phyloP scores from a whole-genome alignment of 192 early-diverging fungal species.

The Coemansia sp. region DNA sequence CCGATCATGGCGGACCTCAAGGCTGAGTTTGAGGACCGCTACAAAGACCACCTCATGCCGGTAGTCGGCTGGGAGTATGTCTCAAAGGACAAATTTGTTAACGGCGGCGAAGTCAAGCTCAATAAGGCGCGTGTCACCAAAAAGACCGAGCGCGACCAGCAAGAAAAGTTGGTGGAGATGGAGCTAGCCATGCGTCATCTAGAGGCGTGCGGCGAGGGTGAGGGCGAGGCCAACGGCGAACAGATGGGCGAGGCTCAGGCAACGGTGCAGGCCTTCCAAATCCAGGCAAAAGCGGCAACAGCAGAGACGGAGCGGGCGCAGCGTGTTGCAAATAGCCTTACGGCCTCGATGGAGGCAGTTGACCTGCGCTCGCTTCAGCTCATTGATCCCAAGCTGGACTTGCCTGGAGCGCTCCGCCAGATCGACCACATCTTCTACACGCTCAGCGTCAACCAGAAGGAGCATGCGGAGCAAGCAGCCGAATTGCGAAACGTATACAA shows the following conservation, averaged over 20 bases:
- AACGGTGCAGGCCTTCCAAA: background rate
- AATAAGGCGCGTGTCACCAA: constrained; percentile 8
- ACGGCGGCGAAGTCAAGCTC: constrained; percentile 9
- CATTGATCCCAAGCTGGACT: constrained; percentile 33
- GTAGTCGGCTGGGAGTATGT: constrained; percentile 58
- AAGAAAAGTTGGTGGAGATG: constrained; percentile 20
- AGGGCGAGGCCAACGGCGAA: background rate
- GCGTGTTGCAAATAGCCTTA: background rate
- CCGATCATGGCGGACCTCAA: constrained; percentile 85
- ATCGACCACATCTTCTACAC: constrained; percentile 44
- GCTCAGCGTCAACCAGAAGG: constrained; percentile 13
- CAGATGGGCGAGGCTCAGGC: background rate
- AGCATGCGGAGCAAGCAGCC: background rate
- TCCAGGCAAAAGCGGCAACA: background rate
- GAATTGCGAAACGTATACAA: constrained; percentile 6
- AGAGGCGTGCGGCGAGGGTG: constrained; percentile 10
- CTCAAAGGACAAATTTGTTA: constrained; percentile 3
- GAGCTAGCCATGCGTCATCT: constrained; percentile 32
- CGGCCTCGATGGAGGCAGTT: constrained; percentile 8
- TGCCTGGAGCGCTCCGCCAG: constrained; percentile 32
- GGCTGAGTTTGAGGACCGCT: constrained; percentile 83
- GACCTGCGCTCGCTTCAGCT: constrained; percentile 28
- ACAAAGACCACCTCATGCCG: constrained; percentile 71
- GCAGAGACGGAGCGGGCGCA: background rate
- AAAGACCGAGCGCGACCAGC: background rate